A percentile compares a stretch with the other conserved stretches of the same genome.
Conservation (phyloP, 1,284 basidiomycete genomes). For the Ganoderma sinense region DNA sequence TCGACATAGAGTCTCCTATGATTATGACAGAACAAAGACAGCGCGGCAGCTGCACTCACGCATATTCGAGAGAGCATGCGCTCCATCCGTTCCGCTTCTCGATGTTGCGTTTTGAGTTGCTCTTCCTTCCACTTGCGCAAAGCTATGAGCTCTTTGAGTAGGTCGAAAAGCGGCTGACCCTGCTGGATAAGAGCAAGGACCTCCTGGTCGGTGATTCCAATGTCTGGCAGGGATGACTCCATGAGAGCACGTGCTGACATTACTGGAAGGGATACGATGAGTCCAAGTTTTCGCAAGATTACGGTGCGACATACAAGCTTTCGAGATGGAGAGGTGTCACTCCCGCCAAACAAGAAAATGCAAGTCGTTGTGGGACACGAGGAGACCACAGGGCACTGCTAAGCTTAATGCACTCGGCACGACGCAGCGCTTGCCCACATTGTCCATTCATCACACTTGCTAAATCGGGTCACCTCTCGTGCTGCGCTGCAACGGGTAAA, state of each 20-base stretch:
- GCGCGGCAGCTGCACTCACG: not conserved
- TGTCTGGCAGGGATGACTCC: not conserved
- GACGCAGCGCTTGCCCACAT: not conserved
- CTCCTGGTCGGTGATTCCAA: conserved; percentile 9
- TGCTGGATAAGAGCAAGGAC: conserved; percentile 14
- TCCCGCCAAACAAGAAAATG: not conserved
- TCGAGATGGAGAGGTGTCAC: not conserved
- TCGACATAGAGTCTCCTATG: not conserved
- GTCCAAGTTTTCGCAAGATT: not conserved
- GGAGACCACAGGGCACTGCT: not conserved
- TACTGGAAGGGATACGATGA: not conserved
- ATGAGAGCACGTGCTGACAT: not conserved
- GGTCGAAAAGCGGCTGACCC: conserved; percentile 10
- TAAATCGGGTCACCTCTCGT: not conserved
- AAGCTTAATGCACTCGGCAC: not conserved
- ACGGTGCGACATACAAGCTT: not conserved
- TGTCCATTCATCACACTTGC: not conserved
- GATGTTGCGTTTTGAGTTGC: not conserved
- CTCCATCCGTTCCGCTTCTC: conserved; percentile 11
- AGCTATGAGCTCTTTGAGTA: conserved; percentile 17
- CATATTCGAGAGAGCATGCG: conserved; percentile 20
- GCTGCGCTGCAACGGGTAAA: not conserved
- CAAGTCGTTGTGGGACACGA: not conserved
- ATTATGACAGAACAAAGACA: not conserved
- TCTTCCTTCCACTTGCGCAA: conserved; percentile 19